These are phyloP conservation scores for Sugiyamaella valdiviana DNA, from an alignment of 805 yeast species.

Conservation along the genomic window DNA sequence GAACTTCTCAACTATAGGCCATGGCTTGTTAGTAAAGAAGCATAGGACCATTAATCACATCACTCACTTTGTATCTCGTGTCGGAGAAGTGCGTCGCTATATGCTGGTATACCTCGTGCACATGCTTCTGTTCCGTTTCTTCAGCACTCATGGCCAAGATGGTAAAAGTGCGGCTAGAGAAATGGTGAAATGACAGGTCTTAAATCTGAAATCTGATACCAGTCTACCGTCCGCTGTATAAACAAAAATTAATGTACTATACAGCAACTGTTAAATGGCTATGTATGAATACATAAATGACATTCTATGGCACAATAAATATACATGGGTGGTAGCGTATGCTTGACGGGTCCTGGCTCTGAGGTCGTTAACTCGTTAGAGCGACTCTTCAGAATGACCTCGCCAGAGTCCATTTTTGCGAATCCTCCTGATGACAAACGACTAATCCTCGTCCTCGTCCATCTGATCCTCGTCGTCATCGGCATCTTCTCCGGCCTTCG, in stretches of 20 bases:
- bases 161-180: not conserved
- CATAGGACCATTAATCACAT: not conserved
- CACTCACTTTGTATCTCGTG: conserved; percentile 65
- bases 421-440: too few species aligned
- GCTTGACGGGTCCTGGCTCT: too few species aligned
- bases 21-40: conserved; percentile 45
- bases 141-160: not conserved
- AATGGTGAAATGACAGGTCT: not conserved
- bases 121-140: conserved; percentile 65
- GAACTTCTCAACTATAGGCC: conserved; percentile 89
- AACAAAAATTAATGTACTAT: too few species aligned
- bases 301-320: not conserved
- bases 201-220: too few species aligned
- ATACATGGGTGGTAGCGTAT: not conserved
- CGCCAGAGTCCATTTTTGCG: too few species aligned
- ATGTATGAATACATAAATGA: too few species aligned
- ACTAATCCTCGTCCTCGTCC: not conserved
- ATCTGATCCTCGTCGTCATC: not conserved
- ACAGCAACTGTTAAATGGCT: not conserved
- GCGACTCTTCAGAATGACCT: too few species aligned
- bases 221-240: too few species aligned
- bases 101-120: conserved; percentile 87
- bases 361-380: too few species aligned
- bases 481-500: not conserved
- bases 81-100: conserved; percentile 91